These are phyloP conservation scores for Cyclotella cryptica DNA, from an alignment of 108 stramenopile species.

Conservation along the genomic window DNA sequence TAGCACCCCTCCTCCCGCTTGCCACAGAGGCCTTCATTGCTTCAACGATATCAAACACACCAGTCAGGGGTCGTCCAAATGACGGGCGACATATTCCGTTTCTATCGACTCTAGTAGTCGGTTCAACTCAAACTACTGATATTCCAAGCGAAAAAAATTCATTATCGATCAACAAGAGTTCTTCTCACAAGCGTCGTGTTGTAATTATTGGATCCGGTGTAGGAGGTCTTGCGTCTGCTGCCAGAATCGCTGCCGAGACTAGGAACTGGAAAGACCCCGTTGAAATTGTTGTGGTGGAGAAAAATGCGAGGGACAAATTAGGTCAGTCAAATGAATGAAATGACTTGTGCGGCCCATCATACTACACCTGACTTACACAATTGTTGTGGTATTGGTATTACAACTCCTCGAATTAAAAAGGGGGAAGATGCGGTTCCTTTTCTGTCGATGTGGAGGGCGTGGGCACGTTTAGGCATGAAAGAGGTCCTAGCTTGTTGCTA, in stretches of 20 bases:
- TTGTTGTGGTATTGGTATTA: neutral
- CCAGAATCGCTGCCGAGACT: constrained; percentile 54
- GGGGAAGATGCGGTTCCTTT: constrained; percentile 82
- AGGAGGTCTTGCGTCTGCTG: constrained; percentile 70
- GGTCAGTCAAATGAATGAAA: constrained; percentile 1
- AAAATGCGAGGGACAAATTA: constrained; percentile 46
- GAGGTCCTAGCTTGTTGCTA: constrained; percentile 77
- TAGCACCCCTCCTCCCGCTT: neutral
- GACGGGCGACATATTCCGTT: no score
- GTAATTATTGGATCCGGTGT: constrained; percentile 75
- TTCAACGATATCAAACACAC: neutral
- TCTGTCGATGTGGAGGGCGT: constrained; percentile 40
- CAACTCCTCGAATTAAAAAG: constrained; percentile 8
- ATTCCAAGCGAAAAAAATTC: no score
- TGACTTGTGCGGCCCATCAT: neutral
- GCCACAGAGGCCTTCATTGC: neutral
- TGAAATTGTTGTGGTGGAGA: constrained; percentile 69
- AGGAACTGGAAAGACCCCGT: neutral
- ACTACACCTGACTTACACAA: neutral
- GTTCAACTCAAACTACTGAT: no score
- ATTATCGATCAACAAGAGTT: neutral
- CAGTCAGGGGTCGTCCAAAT: no score
- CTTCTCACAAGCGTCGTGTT: constrained; percentile 21
- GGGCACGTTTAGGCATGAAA: constrained; percentile 81
- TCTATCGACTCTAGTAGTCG: no score